Evolutionary conservation across 495 filamentous ascomycete species (phyloP).

Genomic region (Aspergillus baeticus): DNA sequence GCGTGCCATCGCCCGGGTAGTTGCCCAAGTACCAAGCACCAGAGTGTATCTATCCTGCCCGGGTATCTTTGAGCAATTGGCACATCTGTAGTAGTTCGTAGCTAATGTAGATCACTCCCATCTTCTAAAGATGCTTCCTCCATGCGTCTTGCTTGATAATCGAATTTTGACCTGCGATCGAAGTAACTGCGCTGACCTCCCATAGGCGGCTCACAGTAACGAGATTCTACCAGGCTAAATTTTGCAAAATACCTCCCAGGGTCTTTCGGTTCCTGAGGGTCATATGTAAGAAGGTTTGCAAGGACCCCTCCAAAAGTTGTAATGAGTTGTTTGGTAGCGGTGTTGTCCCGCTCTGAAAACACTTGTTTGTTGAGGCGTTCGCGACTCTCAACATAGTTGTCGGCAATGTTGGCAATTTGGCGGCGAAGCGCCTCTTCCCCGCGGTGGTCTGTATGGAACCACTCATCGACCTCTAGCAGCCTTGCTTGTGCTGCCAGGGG

Average conservation of each 20-base stretch:
- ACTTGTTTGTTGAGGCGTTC: background rate
- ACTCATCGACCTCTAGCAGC: slow-evolving; percentile 20
- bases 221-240: slow-evolving; percentile 9
- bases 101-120: background rate
- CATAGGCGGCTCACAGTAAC: slow-evolving; percentile 12
- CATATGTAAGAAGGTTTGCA: slow-evolving; percentile 24
- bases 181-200: slow-evolving; percentile 25
- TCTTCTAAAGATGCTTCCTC: background rate
- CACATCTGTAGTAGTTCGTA: too few relatives aligned
- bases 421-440: slow-evolving; percentile 19
- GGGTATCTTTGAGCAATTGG: too few relatives aligned
- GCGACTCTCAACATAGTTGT: slow-evolving; percentile 13
- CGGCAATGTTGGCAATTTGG: slow-evolving; percentile 19
- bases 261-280: slow-evolving; percentile 1
- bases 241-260: slow-evolving; percentile 18
- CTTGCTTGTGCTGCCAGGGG: background rate
- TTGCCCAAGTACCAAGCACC: too few relatives aligned
- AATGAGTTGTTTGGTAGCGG: slow-evolving; percentile 15
- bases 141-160: background rate
- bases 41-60: too few relatives aligned
- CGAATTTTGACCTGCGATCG: slow-evolving; percentile 17
- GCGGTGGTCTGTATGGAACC: slow-evolving; percentile 27
- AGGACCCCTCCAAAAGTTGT: slow-evolving; percentile 23
- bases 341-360: slow-evolving; percentile 5
- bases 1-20: too few relatives aligned